Evolutionary conservation across 2,329 filamentous ascomycete genomes (phyloP).

Genomic region (Beauveria sp.): DNA sequence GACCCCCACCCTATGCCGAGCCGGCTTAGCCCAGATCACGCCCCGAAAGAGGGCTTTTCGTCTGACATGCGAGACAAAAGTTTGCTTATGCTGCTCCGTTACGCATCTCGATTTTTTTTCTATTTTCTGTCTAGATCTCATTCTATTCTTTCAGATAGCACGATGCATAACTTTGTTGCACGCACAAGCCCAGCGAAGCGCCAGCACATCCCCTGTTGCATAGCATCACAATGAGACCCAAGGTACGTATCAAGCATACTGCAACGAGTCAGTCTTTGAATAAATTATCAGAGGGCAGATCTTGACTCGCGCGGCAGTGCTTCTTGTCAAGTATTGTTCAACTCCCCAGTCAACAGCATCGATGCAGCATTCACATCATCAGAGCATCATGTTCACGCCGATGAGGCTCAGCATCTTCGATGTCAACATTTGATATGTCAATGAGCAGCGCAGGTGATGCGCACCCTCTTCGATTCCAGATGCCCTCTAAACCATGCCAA

Average conservation of each 20-base stretch:
- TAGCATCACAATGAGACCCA: too few species aligned
- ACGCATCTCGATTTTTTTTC: neutral
- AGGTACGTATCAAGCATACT: too few species aligned
- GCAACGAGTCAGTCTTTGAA: too few species aligned
- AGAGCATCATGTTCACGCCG: neutral
- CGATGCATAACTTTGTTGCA: too few species aligned
- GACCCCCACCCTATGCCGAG: neutral
- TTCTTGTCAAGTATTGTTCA: too few species aligned
- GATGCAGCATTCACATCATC: too few species aligned
- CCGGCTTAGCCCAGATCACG: neutral
- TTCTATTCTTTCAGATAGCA: neutral
- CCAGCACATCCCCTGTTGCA: too few species aligned
- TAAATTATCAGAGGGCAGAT: too few species aligned
- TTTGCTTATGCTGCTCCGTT: neutral
- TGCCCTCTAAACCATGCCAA: neutral
- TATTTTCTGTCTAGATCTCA: neutral
- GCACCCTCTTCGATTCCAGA: too few species aligned
- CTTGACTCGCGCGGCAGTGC: too few species aligned
- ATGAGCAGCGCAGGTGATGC: neutral
- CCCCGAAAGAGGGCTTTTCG: neutral
- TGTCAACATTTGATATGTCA: neutral
- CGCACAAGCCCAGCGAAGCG: too few species aligned
- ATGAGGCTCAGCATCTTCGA: neutral
- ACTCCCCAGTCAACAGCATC: too few species aligned
- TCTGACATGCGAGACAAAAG: neutral